These are phyloP conservation scores for Scutellaria galericulata DNA, from an alignment of 257 asterid genomes.

Conservation along the genomic window DNA sequence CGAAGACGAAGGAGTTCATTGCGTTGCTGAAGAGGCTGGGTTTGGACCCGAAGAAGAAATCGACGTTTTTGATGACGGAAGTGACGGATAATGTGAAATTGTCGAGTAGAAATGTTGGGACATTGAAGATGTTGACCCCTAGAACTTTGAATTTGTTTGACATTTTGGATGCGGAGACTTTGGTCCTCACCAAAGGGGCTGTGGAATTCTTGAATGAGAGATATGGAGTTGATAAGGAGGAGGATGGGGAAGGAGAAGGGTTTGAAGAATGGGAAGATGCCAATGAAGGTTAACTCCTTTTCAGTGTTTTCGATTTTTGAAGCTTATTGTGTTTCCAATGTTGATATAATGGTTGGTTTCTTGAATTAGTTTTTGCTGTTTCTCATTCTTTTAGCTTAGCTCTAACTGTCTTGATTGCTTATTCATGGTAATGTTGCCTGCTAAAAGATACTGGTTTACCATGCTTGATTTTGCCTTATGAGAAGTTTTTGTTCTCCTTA, in stretches of 20 bases:
- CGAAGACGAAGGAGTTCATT: slow-evolving; percentile 82
- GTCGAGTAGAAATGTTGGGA: slow-evolving; percentile 77
- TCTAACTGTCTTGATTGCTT: neutral
- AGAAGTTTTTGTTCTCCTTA: neutral
- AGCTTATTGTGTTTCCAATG: neutral
- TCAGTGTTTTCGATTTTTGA: neutral
- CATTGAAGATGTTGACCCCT: slow-evolving; percentile 88
- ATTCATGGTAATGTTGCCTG: neutral
- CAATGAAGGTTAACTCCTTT: slow-evolving; percentile 55
- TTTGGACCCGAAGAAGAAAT: slow-evolving; percentile 84
- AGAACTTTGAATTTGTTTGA: slow-evolving; percentile 90
- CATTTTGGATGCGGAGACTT: slow-evolving; percentile 78
- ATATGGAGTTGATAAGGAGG: slow-evolving; percentile 60
- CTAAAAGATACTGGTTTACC: neutral
- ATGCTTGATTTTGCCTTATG: neutral
- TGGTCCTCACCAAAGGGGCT: slow-evolving; percentile 76
- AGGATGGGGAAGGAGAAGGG: slow-evolving; percentile 52
- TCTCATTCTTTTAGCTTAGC: neutral
- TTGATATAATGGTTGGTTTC: neutral
- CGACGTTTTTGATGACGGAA: slow-evolving; percentile 75
- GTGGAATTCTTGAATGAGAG: slow-evolving; percentile 81
- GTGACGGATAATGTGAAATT: slow-evolving; percentile 72
- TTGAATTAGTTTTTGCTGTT: neutral
- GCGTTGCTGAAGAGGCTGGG: slow-evolving; percentile 82
- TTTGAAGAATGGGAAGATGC: slow-evolving; percentile 48